Evolutionary conservation across 352 stramenopile genomes (phyloP).

Genomic region (Pythium dissimile): DNA sequence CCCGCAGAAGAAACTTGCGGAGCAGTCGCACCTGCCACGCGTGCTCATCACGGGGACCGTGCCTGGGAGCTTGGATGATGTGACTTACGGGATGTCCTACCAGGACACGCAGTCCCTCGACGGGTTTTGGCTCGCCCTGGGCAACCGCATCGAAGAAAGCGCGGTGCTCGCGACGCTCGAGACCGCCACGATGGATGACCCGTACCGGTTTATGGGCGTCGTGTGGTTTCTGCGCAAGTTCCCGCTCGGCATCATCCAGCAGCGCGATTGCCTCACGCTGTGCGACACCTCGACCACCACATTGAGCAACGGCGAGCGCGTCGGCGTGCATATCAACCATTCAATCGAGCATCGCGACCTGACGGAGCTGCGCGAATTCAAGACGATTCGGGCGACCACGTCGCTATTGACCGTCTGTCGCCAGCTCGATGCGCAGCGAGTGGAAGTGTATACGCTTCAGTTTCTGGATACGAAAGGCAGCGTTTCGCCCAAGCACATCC

Average conservation of each 20-base stretch:
- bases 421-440: conserved; percentile 27
- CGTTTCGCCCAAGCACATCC: conserved; percentile 23
- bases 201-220: conserved; percentile 32
- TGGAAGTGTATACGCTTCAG: conserved; percentile 58
- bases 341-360: conserved; percentile 45
- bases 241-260: conserved; percentile 21
- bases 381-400: conserved; percentile 31
- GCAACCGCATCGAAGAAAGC: conserved; percentile 30
- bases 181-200: conserved; percentile 17
- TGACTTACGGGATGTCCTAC: no score
- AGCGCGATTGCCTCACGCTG: conserved; percentile 39
- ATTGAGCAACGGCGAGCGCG: conserved; percentile 27
- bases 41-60: no score
- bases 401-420: conserved; percentile 37
- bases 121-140: no score
- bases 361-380: conserved; percentile 24
- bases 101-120: no score
- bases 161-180: conserved; percentile 31
- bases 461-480: conserved; percentile 28
- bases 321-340: conserved; percentile 44
- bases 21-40: no score
- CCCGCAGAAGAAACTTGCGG: no score
- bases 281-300: background rate
- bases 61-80: no score
- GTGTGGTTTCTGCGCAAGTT: conserved; percentile 20